Evolutionary conservation across 169 alveolate genomes (phyloP).

Genomic region (Cystoisospora suis): DNA sequence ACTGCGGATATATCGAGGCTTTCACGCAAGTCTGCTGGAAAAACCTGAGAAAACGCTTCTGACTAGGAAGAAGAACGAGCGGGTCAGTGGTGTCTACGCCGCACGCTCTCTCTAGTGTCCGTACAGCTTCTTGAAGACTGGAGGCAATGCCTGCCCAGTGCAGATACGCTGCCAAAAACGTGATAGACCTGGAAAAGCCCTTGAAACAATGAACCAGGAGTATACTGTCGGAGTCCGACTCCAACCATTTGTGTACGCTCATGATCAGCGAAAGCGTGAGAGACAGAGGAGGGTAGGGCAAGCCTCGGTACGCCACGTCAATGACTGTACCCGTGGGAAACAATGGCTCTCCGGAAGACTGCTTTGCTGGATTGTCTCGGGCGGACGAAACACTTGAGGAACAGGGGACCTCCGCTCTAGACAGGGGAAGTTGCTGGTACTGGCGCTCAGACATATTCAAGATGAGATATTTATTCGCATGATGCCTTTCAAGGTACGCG

Average conservation of each 20-base stretch:
- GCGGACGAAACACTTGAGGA: not conserved
- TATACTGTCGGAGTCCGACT: slow-evolving; percentile 21
- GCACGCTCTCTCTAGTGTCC: not conserved
- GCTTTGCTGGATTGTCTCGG: not conserved
- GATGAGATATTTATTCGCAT: slow-evolving; percentile 16
- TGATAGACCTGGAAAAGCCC: slow-evolving; percentile 27
- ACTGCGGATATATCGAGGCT: not conserved
- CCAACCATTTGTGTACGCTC: slow-evolving; percentile 48
- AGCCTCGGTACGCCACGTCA: slow-evolving; percentile 45
- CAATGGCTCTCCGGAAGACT: slow-evolving; percentile 10
- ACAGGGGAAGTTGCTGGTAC: no score
- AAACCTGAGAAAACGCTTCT: slow-evolving; percentile 30
- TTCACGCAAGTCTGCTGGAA: not conserved
- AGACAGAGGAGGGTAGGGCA: slow-evolving; percentile 54
- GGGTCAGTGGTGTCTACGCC: slow-evolving; percentile 7
- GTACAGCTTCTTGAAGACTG: not conserved
- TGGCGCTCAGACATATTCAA: slow-evolving; percentile 31
- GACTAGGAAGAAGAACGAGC: slow-evolving; percentile 44
- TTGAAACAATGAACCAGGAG: slow-evolving; percentile 49
- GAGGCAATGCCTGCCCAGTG: slow-evolving; percentile 25
- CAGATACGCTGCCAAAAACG: slow-evolving; percentile 41
- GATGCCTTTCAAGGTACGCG: not conserved
- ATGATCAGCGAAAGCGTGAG: slow-evolving; percentile 30
- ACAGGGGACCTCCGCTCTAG: no score
- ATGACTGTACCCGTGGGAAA: slow-evolving; percentile 34